phyloP scores from a whole-genome alignment of 352 stramenopile genomes.

The Pythium dissotocum region DNA sequence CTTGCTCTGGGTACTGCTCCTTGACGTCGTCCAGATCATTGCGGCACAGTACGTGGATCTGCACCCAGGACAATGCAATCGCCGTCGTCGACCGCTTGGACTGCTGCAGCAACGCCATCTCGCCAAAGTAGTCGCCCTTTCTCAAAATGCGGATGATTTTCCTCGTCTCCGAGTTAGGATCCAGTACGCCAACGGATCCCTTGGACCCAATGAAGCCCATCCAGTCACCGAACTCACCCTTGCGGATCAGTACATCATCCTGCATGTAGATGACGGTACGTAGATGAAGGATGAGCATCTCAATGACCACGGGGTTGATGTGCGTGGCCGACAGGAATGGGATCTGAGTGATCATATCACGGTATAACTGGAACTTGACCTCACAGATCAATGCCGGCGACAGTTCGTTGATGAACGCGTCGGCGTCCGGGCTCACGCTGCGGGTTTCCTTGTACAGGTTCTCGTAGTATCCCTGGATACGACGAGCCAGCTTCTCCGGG shows the following conservation, averaged over 20 bases:
- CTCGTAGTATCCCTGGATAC: slow-evolving; percentile 75
- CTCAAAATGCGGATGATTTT: slow-evolving; percentile 74
- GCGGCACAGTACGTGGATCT: slow-evolving; percentile 73
- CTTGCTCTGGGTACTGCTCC: slow-evolving; percentile 64
- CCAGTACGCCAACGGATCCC: slow-evolving; percentile 65
- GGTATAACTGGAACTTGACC: slow-evolving; percentile 78
- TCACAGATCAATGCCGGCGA: slow-evolving; percentile 73
- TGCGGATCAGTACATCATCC: slow-evolving; percentile 76
- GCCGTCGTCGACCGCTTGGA: slow-evolving; percentile 67
- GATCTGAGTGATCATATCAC: slow-evolving; percentile 80
- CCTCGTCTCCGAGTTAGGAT: slow-evolving; percentile 41
- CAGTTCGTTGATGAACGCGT: slow-evolving; percentile 81
- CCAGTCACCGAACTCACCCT: slow-evolving; percentile 81
- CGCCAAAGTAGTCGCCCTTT: slow-evolving; percentile 79
- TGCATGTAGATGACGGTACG: slow-evolving; percentile 81
- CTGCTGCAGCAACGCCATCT: slow-evolving; percentile 73
- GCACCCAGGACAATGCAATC: slow-evolving; percentile 73
- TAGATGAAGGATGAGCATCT: slow-evolving; percentile 74
- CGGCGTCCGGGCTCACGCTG: slow-evolving; percentile 59
- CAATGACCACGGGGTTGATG: slow-evolving; percentile 68
- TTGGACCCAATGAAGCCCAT: slow-evolving; percentile 84
- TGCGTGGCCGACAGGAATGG: slow-evolving; percentile 68
- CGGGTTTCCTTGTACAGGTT: slow-evolving; percentile 72
- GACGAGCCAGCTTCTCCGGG: slow-evolving; percentile 44
- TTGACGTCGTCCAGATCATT: slow-evolving; percentile 71